A percentile compares a stretch with the other conserved stretches of the same genome.
Conservation (phyloP, 768 basidiomycete genomes). For the Phlebiopsis flavidoalba region DNA sequence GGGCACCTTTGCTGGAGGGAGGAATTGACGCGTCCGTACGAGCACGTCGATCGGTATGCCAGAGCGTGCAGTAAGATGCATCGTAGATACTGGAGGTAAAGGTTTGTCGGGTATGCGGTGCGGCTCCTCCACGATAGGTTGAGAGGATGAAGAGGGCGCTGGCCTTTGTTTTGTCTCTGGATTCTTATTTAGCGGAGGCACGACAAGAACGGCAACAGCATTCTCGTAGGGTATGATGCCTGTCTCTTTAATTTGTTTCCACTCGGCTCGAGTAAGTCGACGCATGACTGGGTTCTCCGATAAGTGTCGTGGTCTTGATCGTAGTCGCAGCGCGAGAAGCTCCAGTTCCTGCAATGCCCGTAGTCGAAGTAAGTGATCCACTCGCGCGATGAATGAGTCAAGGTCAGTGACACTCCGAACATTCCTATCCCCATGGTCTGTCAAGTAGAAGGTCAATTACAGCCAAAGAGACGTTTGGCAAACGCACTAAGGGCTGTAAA, state of each 20-base stretch:
- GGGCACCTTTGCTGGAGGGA: slow-evolving; percentile 42
- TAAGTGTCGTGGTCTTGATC: slow-evolving; percentile 22
- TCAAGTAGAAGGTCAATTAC: not conserved
- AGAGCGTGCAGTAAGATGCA: slow-evolving; percentile 20
- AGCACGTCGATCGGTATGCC: slow-evolving; percentile 9
- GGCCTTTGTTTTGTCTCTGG: slow-evolving; percentile 41
- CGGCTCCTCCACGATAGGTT: slow-evolving; percentile 4
- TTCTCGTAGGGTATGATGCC: slow-evolving; percentile 43
- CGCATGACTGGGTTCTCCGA: slow-evolving; percentile 41
- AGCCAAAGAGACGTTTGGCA: slow-evolving; percentile 11
- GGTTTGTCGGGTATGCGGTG: slow-evolving; percentile 6
- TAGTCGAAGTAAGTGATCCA: slow-evolving; percentile 62
- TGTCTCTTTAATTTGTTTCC: slow-evolving; percentile 40
- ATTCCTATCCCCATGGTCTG: not conserved
- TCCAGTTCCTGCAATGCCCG: slow-evolving; percentile 75
- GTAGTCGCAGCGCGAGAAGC: slow-evolving; percentile 44
- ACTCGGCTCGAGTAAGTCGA: slow-evolving; percentile 61
- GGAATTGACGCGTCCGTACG: slow-evolving; percentile 6
- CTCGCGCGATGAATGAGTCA: slow-evolving; percentile 40
- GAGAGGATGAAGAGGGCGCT: slow-evolving; percentile 9
- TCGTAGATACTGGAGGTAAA: slow-evolving; percentile 22
- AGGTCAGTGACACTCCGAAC: not conserved
- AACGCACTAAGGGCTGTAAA: slow-evolving; percentile 13
- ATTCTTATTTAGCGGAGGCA: slow-evolving; percentile 60
- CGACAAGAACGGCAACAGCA: slow-evolving; percentile 63